Base-by-base conservation (phyloP, 805 yeast genomes). In the Tetrapisispora arboricola region DNA sequence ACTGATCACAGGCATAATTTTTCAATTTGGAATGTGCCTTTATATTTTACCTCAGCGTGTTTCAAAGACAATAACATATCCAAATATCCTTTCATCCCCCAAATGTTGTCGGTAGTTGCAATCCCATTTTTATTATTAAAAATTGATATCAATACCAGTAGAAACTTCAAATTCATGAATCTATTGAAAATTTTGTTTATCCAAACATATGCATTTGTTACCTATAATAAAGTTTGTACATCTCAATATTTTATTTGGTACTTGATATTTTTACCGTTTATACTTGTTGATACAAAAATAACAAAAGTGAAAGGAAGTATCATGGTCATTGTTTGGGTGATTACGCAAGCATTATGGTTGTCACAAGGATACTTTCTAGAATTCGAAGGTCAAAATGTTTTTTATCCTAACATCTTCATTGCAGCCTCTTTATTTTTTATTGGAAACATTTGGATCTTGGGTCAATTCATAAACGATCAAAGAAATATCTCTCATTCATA, bases 201-300 rank as follows among this genome's bases (percentile, higher is more conserved):
- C 11, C 92, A 84, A 57, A 83, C 94, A 0, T 73, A 81, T 51
- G 68, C 78, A n/a, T 84, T 83, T 61, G 87, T 83, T 15, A 67
- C 84, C 1, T 82, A 74, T 61, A 83, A 83, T 63, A 83, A 83
- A 61, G 92, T 83, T 18, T 79, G 86, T 53, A 92, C 98, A 0
- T 85, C 96, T 1, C 98, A 92, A 64, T 92, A 92, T 62, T 92
- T 92, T 61, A 76, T 90, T 46, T 92, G 98, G 98, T 92, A 82
- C 54, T 64, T 92, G 50, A 83, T 87, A 12, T 76, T 88, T 48
- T 60, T 90, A 32, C 97, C 98, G 2, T 75, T 84, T 41, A 80
- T 67, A 51, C 57, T 86, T 7, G 66, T 79, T 2, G 55, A 63
- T 8, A 67, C 85, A 0, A 57, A 52, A 2, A 48, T 71, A 1